phyloP scores from a whole-genome alignment of 257 asterid genomes.

The Plantago elongata region DNA sequence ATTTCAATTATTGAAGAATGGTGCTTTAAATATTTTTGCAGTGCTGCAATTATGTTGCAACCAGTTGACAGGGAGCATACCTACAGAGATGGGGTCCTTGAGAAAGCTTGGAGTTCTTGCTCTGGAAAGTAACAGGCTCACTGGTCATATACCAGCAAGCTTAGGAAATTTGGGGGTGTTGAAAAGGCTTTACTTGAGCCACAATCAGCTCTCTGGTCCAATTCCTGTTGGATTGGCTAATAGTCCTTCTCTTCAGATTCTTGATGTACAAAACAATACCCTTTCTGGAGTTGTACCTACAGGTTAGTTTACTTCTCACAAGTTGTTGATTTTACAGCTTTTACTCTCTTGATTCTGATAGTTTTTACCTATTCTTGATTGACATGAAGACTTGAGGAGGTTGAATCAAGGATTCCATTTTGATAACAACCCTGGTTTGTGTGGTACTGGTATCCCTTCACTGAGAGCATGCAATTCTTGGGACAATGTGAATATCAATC shows the following conservation, averaged over 20 bases:
- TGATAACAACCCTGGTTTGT: conserved; percentile 65
- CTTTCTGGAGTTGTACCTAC: conserved; percentile 74
- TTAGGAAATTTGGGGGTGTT: conserved; percentile 47
- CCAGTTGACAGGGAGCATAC: conserved; percentile 66
- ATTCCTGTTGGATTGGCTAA: conserved; percentile 49
- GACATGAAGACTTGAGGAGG: conserved; percentile 53
- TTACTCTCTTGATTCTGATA: background rate
- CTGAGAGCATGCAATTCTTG: conserved; percentile 63
- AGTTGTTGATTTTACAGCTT: background rate
- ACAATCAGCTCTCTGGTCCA: conserved; percentile 68
- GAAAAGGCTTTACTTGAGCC: conserved; percentile 47
- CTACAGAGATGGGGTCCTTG: conserved; percentile 48
- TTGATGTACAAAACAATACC: conserved; percentile 63
- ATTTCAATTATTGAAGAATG: background rate
- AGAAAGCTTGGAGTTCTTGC: conserved; percentile 50
- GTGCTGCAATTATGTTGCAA: conserved; percentile 74
- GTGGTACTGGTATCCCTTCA: conserved; percentile 68
- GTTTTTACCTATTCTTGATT: conserved; percentile 2
- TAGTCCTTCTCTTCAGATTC: conserved; percentile 46
- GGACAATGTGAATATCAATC: conserved; percentile 44
- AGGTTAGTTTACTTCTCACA: conserved; percentile 36
- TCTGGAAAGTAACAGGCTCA: conserved; percentile 44
- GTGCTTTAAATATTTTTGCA: conserved; percentile 27
- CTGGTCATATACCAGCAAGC: conserved; percentile 57
- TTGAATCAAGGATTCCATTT: conserved; percentile 47